Evolutionary conservation across 2,329 filamentous ascomycete genomes (phyloP).

Genomic region (Tolypocladium tropicale): DNA sequence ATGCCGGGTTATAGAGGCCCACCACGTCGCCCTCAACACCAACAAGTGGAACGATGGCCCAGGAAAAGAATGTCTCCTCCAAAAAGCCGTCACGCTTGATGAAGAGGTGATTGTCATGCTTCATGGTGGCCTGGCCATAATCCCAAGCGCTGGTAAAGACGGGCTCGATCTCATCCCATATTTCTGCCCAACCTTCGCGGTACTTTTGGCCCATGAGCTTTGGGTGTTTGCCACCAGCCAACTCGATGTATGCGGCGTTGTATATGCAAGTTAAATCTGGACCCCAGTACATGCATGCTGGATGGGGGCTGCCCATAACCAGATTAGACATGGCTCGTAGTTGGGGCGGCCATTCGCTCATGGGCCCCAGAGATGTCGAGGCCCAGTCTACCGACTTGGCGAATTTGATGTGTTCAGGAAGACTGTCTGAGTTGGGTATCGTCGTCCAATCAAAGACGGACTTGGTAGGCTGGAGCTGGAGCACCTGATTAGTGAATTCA

Average conservation of each 20-base stretch:
- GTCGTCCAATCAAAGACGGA: conserved; percentile 67
- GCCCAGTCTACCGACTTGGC: conserved; percentile 65
- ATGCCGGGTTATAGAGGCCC: conserved; percentile 69
- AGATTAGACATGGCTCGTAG: conserved; percentile 71
- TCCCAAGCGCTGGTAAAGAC: conserved; percentile 57
- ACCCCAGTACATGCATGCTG: conserved; percentile 73
- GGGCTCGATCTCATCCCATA: conserved; percentile 61
- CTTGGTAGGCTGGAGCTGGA: conserved; percentile 14
- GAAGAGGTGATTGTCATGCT: conserved; percentile 71
- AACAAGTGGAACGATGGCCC: conserved; percentile 70
- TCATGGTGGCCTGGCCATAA: conserved; percentile 72
- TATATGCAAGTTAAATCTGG: conserved; percentile 57
- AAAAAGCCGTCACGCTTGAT: conserved; percentile 58
- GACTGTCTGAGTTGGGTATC: conserved; percentile 49
- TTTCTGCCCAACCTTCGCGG: conserved; percentile 58
- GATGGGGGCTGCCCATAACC: conserved; percentile 69
- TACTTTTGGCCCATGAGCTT: conserved; percentile 64
- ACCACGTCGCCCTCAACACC: conserved; percentile 64
- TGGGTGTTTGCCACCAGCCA: conserved; percentile 72
- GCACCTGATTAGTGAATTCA: conserved; percentile 30
- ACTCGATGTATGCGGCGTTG: conserved; percentile 60
- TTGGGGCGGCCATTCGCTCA: conserved; percentile 62
- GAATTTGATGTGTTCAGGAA: conserved; percentile 64
- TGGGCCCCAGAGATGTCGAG: conserved; percentile 61
- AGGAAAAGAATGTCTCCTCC: conserved; percentile 76